These are phyloP conservation scores for Backusella sp. DNA, from an alignment of 192 early-diverging fungal genomes.

Conservation along the genomic window DNA sequence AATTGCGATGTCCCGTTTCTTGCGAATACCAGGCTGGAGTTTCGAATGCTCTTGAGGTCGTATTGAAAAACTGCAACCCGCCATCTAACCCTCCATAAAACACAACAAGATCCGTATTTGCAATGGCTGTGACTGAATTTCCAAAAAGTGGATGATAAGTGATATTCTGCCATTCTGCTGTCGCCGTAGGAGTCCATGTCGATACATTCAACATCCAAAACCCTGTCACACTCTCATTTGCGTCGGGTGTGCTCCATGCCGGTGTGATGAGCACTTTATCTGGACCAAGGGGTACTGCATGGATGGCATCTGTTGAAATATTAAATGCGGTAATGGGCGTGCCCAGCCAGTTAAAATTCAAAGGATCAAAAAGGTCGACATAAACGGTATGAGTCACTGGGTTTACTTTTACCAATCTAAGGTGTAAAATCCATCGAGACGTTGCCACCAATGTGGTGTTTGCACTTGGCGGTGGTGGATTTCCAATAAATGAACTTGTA, in stretches of 20 bases:
- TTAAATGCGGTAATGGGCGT: neutral
- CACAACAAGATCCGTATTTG: neutral
- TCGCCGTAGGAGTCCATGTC: neutral
- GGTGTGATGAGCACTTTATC: neutral
- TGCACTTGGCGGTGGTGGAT: neutral
- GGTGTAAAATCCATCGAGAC: neutral
- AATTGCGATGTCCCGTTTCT: neutral
- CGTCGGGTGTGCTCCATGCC: neutral
- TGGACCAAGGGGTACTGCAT: neutral
- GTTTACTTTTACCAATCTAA: neutral
- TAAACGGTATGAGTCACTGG: neutral
- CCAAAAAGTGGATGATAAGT: neutral
- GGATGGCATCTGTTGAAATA: neutral
- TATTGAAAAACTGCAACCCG: neutral
- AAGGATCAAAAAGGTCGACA: constrained; percentile 2
- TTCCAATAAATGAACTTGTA: neutral
- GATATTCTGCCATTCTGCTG: neutral
- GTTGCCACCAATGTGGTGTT: neutral
- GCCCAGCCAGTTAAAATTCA: neutral
- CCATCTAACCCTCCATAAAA: neutral
- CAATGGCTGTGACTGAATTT: neutral
- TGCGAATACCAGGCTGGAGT: neutral
- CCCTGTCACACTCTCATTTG: neutral
- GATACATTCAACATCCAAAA: constrained; percentile 4
- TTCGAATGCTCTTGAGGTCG: neutral